These are phyloP conservation scores for Calendula officinalis DNA, from an alignment of 129 eudicot genomes.

Conservation along the genomic window DNA sequence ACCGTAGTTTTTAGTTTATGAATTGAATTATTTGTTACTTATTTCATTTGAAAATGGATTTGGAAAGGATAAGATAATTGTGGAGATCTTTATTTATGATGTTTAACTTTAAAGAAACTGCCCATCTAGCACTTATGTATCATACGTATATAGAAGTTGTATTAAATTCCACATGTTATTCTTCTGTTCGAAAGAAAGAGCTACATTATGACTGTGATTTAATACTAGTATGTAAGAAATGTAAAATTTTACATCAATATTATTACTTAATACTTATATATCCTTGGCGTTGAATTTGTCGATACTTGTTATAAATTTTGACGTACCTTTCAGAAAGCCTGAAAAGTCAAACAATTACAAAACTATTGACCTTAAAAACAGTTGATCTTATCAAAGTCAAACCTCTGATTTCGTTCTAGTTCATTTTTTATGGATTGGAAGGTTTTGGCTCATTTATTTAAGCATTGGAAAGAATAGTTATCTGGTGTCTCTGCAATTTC, in stretches of 20 bases:
- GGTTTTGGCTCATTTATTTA: background rate
- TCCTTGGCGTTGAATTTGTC: too few relatives aligned
- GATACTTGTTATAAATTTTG: too few relatives aligned
- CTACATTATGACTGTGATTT: constrained; percentile 1
- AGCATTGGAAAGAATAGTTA: background rate
- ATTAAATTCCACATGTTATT: background rate
- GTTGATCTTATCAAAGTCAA: too few relatives aligned
- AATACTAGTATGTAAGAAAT: background rate
- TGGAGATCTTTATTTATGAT: background rate
- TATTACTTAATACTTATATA: too few relatives aligned
- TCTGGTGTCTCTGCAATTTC: constrained; percentile 9
- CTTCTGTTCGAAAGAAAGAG: constrained; percentile 5
- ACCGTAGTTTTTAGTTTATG: background rate
- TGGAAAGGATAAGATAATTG: background rate
- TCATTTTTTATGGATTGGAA: background rate
- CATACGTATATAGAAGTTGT: background rate
- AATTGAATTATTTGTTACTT: background rate
- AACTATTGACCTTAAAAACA: too few relatives aligned
- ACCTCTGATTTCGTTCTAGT: too few relatives aligned
- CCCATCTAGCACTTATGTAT: too few relatives aligned
- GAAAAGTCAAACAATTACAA: too few relatives aligned
- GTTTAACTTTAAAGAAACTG: background rate
- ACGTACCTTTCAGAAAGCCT: too few relatives aligned
- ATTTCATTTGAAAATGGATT: background rate
- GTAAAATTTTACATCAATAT: too few relatives aligned